These are phyloP conservation scores for Magnaporthiopsis incrustans DNA, from an alignment of 2,329 filamentous ascomycete species.

Conservation along the genomic window DNA sequence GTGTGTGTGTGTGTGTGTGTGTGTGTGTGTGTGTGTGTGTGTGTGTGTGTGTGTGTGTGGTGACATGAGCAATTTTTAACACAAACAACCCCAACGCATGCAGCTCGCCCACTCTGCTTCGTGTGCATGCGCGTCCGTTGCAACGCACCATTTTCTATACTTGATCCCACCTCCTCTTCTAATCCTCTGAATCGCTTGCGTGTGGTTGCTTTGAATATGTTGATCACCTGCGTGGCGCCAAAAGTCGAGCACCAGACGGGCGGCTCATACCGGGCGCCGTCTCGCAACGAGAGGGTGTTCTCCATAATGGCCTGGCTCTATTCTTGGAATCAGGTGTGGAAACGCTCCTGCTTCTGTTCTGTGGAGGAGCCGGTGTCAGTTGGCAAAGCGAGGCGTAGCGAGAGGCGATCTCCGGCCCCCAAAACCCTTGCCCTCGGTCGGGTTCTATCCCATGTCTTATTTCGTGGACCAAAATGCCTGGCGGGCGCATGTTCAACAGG, in stretches of 20 bases:
- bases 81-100: background rate
- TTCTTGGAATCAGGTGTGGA: background rate
- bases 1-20: too few relatives aligned
- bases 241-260: background rate
- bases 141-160: background rate
- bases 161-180: background rate
- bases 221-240: background rate
- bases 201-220: background rate
- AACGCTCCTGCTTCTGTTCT: background rate
- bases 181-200: background rate
- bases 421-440: background rate
- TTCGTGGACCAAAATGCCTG: background rate
- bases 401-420: background rate
- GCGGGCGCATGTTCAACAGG: background rate
- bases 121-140: background rate
- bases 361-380: background rate
- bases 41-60: too few relatives aligned
- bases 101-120: too few relatives aligned
- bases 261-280: background rate
- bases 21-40: too few relatives aligned
- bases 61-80: background rate
- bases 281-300: background rate
- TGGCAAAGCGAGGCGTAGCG: background rate
- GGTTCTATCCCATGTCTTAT: background rate
- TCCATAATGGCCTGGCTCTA: background rate